Evolutionary conservation across 1,284 basidiomycete species (phyloP).

Genomic region (Leccinum fallax): DNA sequence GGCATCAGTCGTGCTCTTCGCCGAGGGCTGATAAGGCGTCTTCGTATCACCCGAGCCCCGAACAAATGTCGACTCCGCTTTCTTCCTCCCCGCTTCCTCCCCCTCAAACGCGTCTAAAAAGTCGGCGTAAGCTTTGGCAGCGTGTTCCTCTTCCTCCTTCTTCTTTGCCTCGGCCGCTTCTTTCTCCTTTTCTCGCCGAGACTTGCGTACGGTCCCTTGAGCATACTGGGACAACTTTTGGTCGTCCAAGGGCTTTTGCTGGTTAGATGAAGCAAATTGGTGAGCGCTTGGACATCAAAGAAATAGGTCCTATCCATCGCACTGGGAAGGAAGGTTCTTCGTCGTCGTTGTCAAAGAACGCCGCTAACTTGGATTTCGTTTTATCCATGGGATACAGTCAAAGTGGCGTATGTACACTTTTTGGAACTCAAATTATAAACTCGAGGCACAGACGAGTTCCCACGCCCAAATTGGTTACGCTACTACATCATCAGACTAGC

Average conservation of each 20-base stretch:
- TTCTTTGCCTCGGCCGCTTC: constrained; percentile 88
- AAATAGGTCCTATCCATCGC: constrained; percentile 75
- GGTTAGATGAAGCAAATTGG: constrained; percentile 47
- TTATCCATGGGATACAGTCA: constrained; percentile 58
- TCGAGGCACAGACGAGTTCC: constrained; percentile 14
- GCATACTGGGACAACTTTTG: constrained; percentile 77
- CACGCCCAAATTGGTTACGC: constrained; percentile 17
- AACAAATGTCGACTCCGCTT: constrained; percentile 59
- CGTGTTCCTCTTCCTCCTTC: constrained; percentile 79
- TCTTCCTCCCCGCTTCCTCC: constrained; percentile 56
- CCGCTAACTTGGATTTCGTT: constrained; percentile 73
- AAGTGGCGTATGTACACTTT: neutral
- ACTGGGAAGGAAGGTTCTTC: constrained; percentile 82
- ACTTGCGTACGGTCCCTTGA: constrained; percentile 74
- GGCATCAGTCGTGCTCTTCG: constrained; percentile 29
- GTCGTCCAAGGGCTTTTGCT: constrained; percentile 80
- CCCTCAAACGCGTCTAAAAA: constrained; percentile 87
- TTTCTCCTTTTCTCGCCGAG: constrained; percentile 82
- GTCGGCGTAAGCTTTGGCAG: constrained; percentile 80
- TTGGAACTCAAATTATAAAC: neutral
- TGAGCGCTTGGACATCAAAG: constrained; percentile 53
- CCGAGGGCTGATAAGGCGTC: constrained; percentile 48
- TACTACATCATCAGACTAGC: constrained; percentile 64
- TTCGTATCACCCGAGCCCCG: constrained; percentile 62
- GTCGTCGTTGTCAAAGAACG: constrained; percentile 81